Conservation (phyloP, 2,329 filamentous ascomycete species). For the Fusarium brevicatenulatum region DNA sequence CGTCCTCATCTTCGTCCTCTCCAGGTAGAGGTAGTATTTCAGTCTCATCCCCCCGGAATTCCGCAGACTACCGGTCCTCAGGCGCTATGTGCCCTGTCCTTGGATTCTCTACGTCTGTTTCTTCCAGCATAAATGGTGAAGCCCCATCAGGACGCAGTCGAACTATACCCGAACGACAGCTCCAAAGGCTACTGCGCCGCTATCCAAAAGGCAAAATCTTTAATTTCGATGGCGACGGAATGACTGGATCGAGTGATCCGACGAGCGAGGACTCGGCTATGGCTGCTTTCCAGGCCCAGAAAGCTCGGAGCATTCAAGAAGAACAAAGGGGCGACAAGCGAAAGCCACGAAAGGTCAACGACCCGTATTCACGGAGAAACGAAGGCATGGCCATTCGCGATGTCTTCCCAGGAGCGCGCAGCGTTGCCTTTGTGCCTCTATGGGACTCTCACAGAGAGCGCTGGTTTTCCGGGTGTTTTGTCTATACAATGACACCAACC, state of each 20-base stretch:
- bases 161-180: slow-evolving; percentile 1
- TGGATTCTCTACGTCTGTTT: slow-evolving; percentile 51
- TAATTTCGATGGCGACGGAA: slow-evolving; percentile 54
- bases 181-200: slow-evolving; percentile 40
- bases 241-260: slow-evolving; percentile 46
- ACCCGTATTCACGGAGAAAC: slow-evolving; percentile 22
- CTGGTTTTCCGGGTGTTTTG: slow-evolving; percentile 61
- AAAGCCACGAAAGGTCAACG: background rate
- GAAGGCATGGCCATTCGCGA: slow-evolving; percentile 43
- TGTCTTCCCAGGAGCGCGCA: slow-evolving; percentile 56
- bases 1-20: slow-evolving; percentile 20
- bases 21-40: background rate
- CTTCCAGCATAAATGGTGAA: slow-evolving; percentile 49
- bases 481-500: slow-evolving; percentile 57
- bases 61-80: slow-evolving; percentile 39
- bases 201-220: slow-evolving; percentile 61
- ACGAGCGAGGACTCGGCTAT: slow-evolving; percentile 41
- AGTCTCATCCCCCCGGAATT: slow-evolving; percentile 16
- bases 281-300: background rate
- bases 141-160: background rate
- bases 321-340: background rate
- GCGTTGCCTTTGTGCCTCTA: slow-evolving; percentile 58
- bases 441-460: slow-evolving; percentile 58
- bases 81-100: slow-evolving; percentile 47
- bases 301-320: background rate